Percentiles rank a stretch among this genome's conserved stretches.
These are phyloP conservation scores for Aspergillus glaucus DNA, from an alignment of 2,329 filamentous ascomycete species.

Conservation along the genomic window DNA sequence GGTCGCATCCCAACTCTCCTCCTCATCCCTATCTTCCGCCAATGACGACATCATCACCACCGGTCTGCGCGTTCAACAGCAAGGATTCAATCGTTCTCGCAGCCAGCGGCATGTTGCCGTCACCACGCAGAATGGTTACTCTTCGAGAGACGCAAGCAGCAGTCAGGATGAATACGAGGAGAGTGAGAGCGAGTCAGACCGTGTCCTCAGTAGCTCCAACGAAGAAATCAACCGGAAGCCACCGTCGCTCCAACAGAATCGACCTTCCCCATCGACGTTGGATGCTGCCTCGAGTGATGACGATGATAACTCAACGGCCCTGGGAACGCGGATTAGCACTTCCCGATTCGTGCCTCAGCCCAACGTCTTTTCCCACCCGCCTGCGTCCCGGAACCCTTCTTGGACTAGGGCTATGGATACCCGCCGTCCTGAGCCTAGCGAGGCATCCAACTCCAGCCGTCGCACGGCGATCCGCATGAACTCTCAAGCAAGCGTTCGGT, in stretches of 20 bases:
- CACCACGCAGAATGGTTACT: conserved; percentile 36
- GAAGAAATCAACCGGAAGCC: conserved; percentile 45
- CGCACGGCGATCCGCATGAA: conserved; percentile 30
- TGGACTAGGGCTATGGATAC: conserved; percentile 37
- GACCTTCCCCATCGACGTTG: conserved; percentile 18
- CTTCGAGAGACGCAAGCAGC: conserved; percentile 49
- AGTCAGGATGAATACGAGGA: conserved; percentile 95
- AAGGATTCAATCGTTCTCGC: conserved; percentile 25
- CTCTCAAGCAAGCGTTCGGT: conserved; percentile 30
- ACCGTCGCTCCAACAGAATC: conserved; percentile 17
- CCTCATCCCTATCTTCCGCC: conserved; percentile 78
- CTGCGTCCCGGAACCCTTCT: conserved; percentile 45
- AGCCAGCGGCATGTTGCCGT: conserved; percentile 38
- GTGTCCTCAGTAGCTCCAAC: conserved; percentile 58
- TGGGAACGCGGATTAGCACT: conserved; percentile 57
- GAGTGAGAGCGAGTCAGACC: conserved; percentile 83
- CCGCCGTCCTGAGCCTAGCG: conserved; percentile 45
- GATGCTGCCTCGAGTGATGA: conserved; percentile 44
- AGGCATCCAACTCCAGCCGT: conserved; percentile 32
- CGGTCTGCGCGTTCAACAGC: conserved; percentile 68
- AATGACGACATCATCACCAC: conserved; percentile 86
- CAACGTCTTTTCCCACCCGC: conserved; percentile 85
- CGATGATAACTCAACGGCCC: conserved; percentile 75
- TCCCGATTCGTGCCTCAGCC: conserved; percentile 73
- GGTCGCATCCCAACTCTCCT: conserved; percentile 84